Conservation (phyloP, 1,139 yeast genomes). For the Wickerhamomyces sp. region DNA sequence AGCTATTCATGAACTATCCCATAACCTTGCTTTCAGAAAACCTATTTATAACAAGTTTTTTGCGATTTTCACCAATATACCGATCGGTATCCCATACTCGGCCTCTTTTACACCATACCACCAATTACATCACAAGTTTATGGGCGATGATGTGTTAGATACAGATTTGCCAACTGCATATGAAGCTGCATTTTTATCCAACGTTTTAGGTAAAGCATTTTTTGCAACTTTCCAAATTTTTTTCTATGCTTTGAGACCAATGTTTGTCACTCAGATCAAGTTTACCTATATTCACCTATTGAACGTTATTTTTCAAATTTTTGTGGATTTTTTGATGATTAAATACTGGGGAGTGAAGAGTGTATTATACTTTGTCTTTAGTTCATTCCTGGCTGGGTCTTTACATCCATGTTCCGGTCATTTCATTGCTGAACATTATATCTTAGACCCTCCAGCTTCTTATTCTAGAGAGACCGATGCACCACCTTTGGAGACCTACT, state of each 20-base stretch:
- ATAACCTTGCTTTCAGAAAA: slow-evolving; percentile 78
- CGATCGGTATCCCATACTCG: slow-evolving; percentile 86
- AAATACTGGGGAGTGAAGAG: slow-evolving; percentile 60
- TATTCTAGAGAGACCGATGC: slow-evolving; percentile 27
- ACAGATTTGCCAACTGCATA: slow-evolving; percentile 81
- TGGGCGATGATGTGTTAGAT: slow-evolving; percentile 83
- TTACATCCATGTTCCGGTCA: slow-evolving; percentile 95
- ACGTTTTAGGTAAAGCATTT: slow-evolving; percentile 80
- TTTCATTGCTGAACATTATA: slow-evolving; percentile 90
- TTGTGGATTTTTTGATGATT: slow-evolving; percentile 55
- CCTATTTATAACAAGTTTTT: slow-evolving; percentile 75
- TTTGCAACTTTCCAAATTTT: slow-evolving; percentile 87
- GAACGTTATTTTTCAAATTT: slow-evolving; percentile 58
- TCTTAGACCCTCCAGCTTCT: slow-evolving; percentile 53
- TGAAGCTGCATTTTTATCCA: slow-evolving; percentile 72
- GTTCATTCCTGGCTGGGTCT: slow-evolving; percentile 86
- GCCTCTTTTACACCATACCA: slow-evolving; percentile 93
- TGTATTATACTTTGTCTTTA: slow-evolving; percentile 61
- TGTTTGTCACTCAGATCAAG: slow-evolving; percentile 73
- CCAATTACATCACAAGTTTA: slow-evolving; percentile 82
- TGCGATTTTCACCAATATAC: slow-evolving; percentile 73
- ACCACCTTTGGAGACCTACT: slow-evolving; percentile 61
- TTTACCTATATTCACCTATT: slow-evolving; percentile 72
- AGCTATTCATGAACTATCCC: slow-evolving; percentile 86
- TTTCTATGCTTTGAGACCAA: slow-evolving; percentile 86